phyloP scores from a whole-genome alignment of 495 filamentous ascomycete species.

The Penicillium lagena region DNA sequence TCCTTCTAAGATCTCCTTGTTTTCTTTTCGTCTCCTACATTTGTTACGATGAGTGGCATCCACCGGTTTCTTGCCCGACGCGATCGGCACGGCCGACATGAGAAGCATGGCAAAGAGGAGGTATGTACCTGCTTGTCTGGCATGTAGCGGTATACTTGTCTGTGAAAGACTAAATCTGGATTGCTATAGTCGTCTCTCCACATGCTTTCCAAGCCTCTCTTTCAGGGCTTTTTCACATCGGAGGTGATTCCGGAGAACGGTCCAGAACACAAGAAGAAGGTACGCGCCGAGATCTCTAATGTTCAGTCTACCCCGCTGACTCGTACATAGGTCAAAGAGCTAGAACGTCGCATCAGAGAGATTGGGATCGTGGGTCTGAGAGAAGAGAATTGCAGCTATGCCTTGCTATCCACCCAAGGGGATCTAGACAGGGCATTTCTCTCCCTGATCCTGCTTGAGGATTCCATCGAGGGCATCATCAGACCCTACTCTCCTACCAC shows the following conservation, averaged over 20 bases:
- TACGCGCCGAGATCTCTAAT: slow-evolving; percentile 3
- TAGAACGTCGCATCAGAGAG: slow-evolving; percentile 26
- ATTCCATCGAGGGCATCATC: slow-evolving; percentile 76
- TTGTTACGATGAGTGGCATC: slow-evolving; percentile 48
- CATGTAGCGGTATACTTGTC: background rate
- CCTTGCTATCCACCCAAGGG: slow-evolving; percentile 56
- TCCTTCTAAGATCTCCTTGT: slow-evolving; percentile 5
- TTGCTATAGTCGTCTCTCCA: background rate
- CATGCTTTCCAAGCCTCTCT: slow-evolving; percentile 20
- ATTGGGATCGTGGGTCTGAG: slow-evolving; percentile 31
- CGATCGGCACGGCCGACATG: slow-evolving; percentile 53
- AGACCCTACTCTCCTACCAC: slow-evolving; percentile 60
- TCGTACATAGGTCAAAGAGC: slow-evolving; percentile 24
- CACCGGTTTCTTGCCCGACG: slow-evolving; percentile 67
- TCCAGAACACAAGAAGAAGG: slow-evolving; percentile 35
- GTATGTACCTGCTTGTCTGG: slow-evolving; percentile 8
- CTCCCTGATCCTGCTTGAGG: slow-evolving; percentile 66
- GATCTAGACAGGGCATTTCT: slow-evolving; percentile 71
- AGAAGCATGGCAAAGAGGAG: slow-evolving; percentile 46
- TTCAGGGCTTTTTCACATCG: slow-evolving; percentile 30
- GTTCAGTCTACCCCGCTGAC: background rate
- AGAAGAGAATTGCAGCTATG: slow-evolving; percentile 58
- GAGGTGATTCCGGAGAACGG: slow-evolving; percentile 11
- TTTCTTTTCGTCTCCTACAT: background rate
- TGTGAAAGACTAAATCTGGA: background rate